Evolutionary conservation across 2,329 filamentous ascomycete species (phyloP).

Genomic region (Fusarium virguliforme): DNA sequence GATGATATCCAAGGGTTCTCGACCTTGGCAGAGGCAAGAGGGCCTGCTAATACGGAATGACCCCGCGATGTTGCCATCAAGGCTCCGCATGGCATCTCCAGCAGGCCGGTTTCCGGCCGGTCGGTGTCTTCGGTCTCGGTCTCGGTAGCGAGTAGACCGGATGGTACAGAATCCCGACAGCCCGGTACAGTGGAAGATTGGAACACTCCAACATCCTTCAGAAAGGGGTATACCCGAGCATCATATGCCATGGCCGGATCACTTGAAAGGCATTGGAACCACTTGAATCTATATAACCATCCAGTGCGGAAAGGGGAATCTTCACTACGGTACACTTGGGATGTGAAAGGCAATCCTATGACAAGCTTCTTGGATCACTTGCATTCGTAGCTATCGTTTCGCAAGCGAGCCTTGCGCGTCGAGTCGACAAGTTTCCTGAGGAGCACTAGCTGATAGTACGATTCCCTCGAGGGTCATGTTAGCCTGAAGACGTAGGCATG

Average conservation of each 20-base stretch:
- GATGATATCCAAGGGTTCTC: background rate
- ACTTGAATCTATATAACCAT: background rate
- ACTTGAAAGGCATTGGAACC: background rate
- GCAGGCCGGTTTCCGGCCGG: background rate
- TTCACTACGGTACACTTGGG: background rate
- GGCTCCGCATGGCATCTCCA: background rate
- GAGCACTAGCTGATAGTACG: background rate
- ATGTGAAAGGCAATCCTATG: background rate
- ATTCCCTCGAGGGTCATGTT: background rate
- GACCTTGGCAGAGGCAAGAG: background rate
- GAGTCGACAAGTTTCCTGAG: background rate
- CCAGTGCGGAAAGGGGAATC: background rate
- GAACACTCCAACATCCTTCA: background rate
- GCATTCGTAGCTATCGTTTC: background rate
- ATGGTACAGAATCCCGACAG: background rate
- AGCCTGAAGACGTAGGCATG: background rate
- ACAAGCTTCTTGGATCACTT: background rate
- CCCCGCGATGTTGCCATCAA: slow-evolving; percentile 12
- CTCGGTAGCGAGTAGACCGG: background rate
- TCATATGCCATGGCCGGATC: background rate
- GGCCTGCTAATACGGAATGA: background rate
- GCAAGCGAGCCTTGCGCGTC: background rate
- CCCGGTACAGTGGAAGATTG: background rate
- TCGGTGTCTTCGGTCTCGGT: slow-evolving; percentile 1
- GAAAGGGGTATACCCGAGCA: background rate